Evolutionary conservation across 495 filamentous ascomycete species (phyloP).

Genomic region (Aspergillus heteromorphus): DNA sequence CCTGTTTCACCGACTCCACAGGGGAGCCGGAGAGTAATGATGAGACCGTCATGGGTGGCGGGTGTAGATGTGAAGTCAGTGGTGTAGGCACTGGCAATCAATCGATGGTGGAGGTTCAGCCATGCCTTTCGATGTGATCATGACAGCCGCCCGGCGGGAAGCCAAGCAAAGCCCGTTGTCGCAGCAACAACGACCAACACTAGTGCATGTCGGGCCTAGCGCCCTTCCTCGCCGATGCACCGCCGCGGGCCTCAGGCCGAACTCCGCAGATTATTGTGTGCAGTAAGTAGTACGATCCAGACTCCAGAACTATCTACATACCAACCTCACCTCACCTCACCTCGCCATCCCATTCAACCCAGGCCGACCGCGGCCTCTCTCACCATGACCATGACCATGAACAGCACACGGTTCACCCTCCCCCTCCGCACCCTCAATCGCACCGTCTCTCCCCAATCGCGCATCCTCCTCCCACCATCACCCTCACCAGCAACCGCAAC

Average conservation of each 20-base stretch:
- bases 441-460: background rate
- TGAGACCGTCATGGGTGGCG: slow-evolving; percentile 34
- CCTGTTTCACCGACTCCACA: slow-evolving; percentile 43
- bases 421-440: background rate
- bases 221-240: background rate
- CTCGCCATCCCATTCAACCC: background rate
- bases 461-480: too few relatives aligned
- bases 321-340: background rate
- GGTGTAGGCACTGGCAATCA: slow-evolving; percentile 3
- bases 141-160: slow-evolving; percentile 11
- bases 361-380: background rate
- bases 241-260: slow-evolving; percentile 10
- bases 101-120: slow-evolving; percentile 1
- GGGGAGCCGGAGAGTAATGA: slow-evolving; percentile 29
- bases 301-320: background rate
- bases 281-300: background rate
- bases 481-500: too few relatives aligned
- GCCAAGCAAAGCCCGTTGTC: slow-evolving; percentile 33
- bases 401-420: slow-evolving; percentile 6
- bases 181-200: slow-evolving; percentile 28
- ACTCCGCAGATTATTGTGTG: slow-evolving; percentile 4
- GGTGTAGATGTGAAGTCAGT: background rate
- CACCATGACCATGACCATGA: slow-evolving; percentile 9
- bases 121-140: background rate
- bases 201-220: slow-evolving; percentile 17